A percentile compares a stretch with the other conserved stretches of the same genome.
phyloP scores from a whole-genome alignment of 2,329 filamentous ascomycete genomes.

The Colletotrichum sidae region DNA sequence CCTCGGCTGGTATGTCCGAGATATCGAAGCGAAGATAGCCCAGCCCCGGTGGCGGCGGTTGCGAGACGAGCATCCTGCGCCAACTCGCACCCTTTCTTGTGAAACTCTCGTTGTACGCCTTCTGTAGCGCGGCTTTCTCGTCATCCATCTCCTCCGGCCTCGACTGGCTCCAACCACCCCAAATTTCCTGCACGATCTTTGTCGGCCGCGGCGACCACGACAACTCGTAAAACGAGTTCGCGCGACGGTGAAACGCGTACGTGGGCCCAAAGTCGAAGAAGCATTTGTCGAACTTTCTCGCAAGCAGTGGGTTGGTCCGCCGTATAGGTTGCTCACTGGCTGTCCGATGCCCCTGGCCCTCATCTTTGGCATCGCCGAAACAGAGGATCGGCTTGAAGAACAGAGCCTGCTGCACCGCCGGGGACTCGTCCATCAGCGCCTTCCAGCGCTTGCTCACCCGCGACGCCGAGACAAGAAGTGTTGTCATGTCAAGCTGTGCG shows the following conservation, averaged over 20 bases:
- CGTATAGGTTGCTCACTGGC: not conserved
- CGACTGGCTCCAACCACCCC: slow-evolving; percentile 27
- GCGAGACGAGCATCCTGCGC: slow-evolving; percentile 41
- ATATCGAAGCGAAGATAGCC: slow-evolving; percentile 30
- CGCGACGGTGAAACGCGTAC: slow-evolving; percentile 23
- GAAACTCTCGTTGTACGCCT: slow-evolving; percentile 8
- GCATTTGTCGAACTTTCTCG: slow-evolving; percentile 30
- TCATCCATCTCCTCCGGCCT: not conserved
- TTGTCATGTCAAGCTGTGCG: slow-evolving; percentile 41
- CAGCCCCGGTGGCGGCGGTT: slow-evolving; percentile 34
- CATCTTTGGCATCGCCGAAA: not conserved
- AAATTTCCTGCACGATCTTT: slow-evolving; percentile 9
- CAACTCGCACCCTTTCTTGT: slow-evolving; percentile 38
- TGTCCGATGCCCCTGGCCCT: not conserved
- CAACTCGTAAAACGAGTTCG: slow-evolving; percentile 34
- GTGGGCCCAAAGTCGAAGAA: slow-evolving; percentile 36
- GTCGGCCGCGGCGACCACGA: slow-evolving; percentile 17
- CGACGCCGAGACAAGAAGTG: slow-evolving; percentile 42
- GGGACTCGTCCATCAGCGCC: slow-evolving; percentile 7
- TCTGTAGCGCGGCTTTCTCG: not conserved
- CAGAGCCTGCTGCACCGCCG: slow-evolving; percentile 18
- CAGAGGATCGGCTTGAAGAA: slow-evolving; percentile 24
- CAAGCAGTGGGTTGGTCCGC: slow-evolving; percentile 30
- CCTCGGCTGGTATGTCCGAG: slow-evolving; percentile 2
- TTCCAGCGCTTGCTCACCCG: slow-evolving; percentile 43